These are phyloP conservation scores for Paramyrothecium roridum DNA, from an alignment of 2,329 filamentous ascomycete species.

Conservation along the genomic window DNA sequence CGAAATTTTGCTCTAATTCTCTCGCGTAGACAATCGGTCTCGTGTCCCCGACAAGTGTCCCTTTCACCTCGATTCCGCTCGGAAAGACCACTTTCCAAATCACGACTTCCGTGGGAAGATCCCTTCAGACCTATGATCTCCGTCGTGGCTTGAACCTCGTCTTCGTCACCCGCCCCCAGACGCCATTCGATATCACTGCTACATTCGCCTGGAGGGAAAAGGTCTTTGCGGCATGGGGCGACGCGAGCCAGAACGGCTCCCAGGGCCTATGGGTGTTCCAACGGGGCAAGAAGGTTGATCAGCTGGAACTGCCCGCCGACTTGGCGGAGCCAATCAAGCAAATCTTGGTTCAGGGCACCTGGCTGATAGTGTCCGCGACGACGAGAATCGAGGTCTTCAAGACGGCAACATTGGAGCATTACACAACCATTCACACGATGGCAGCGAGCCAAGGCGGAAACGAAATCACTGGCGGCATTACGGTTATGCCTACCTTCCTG, in stretches of 20 bases:
- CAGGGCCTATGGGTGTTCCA: conserved; percentile 89
- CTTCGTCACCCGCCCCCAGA: conserved; percentile 90
- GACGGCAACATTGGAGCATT: conserved; percentile 77
- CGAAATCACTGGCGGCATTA: conserved; percentile 73
- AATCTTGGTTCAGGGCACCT: conserved; percentile 81
- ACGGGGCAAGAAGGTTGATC: conserved; percentile 78
- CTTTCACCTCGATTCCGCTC: conserved; percentile 83
- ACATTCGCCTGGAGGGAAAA: conserved; percentile 84
- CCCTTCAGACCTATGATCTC: conserved; percentile 93
- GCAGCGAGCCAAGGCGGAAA: conserved; percentile 56
- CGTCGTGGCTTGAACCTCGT: conserved; percentile 86
- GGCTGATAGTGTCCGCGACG: conserved; percentile 77
- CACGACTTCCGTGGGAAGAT: conserved; percentile 87
- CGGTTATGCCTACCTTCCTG: conserved; percentile 88
- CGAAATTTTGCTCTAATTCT: conserved; percentile 7
- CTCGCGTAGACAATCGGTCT: conserved; percentile 76
- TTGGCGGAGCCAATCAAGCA: conserved; percentile 70
- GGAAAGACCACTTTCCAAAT: conserved; percentile 97
- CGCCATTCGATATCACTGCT: conserved; percentile 80
- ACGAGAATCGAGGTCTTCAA: conserved; percentile 90
- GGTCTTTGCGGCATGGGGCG: conserved; percentile 87
- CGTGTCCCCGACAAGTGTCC: conserved; percentile 85
- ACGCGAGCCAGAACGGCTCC: conserved; percentile 39
- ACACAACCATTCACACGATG: conserved; percentile 73
- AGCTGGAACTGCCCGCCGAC: conserved; percentile 66